Evolutionary conservation across 495 filamentous ascomycete genomes (phyloP).

Genomic region (Aspergillus avenaceus): DNA sequence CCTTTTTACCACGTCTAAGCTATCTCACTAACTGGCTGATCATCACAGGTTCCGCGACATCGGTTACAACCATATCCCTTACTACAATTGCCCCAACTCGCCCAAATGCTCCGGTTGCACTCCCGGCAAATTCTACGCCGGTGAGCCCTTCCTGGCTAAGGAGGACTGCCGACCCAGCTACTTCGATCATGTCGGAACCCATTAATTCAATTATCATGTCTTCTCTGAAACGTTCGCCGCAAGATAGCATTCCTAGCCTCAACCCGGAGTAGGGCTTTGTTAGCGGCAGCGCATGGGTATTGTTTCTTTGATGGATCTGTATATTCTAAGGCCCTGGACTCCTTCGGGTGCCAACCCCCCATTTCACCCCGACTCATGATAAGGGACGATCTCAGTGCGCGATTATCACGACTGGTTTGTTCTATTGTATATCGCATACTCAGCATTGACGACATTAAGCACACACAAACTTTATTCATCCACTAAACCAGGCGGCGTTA

Average conservation of each 20-base stretch:
- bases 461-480: conserved; percentile 22
- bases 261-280: not conserved
- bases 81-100: conserved; percentile 96
- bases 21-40: conserved; percentile 11
- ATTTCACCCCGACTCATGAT: conserved; percentile 1
- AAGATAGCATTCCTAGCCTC: not conserved
- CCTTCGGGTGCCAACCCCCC: not conserved
- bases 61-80: conserved; percentile 97
- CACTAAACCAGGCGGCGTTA: conserved; percentile 25
- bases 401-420: conserved; percentile 7
- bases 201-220: conserved; percentile 37
- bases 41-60: conserved; percentile 91
- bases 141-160: conserved; percentile 73
- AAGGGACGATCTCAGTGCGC: conserved; percentile 2
- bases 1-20: not conserved
- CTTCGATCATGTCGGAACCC: conserved; percentile 90
- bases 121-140: conserved; percentile 81
- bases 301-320: not conserved
- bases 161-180: conserved; percentile 96
- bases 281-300: not conserved
- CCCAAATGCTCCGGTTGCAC: conserved; percentile 90
- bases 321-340: not conserved
- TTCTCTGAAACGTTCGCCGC: not conserved
- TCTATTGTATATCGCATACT: conserved; percentile 12
- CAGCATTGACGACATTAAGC: conserved; percentile 26